Base-by-base conservation (phyloP, 345 rosid genomes). In the Garcia nutans region DNA sequence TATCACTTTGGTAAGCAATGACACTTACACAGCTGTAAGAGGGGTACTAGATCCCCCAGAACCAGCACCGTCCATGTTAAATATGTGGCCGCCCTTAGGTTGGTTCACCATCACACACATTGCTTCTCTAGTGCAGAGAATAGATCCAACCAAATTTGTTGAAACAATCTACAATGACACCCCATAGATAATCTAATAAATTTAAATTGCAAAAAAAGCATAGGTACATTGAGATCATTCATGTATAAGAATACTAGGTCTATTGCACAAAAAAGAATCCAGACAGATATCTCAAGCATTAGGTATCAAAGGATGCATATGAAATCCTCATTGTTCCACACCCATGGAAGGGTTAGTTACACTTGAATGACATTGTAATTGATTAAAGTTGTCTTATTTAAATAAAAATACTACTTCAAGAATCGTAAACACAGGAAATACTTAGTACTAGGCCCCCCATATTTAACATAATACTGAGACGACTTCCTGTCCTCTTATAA, bases 1-100 rank as follows among this genome's bases (percentile, higher is more conserved):
- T 28, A 20, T 41, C 24, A n/a, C 17, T 45, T 45, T 45, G 44
- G 28, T 0, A 63, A 50, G 64, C 44, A 75, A 73, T 73, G 13
- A 71, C 0, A 80, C 92, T 85, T 86, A 95, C 97, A 95, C 99
- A 26, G 97, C 99, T 0, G 99, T 95, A 76, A 93, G 90, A 61
- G 97, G 97, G 62, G 99, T 95, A 79, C 99, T 95, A 31, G 99
- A 95, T 54, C 97, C 99, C 8, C 99, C 99, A 22, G 99, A 93
- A 22, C 97, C 99, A 56, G 97, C 97, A 70, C 97, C 99, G 77
- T 95, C 99, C 99, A 91, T 95, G 88, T 93, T 95, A 78, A 95
- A 93, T 70, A 95, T 88, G 82, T 93, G 97, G 5, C 97, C 97
- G 17, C 97, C 94, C 52, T 85, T 90, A 28, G 81, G 71, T 71